Base-by-base conservation (phyloP, 1,284 basidiomycete species). In the Ceratorhiza oryzae-sativae region DNA sequence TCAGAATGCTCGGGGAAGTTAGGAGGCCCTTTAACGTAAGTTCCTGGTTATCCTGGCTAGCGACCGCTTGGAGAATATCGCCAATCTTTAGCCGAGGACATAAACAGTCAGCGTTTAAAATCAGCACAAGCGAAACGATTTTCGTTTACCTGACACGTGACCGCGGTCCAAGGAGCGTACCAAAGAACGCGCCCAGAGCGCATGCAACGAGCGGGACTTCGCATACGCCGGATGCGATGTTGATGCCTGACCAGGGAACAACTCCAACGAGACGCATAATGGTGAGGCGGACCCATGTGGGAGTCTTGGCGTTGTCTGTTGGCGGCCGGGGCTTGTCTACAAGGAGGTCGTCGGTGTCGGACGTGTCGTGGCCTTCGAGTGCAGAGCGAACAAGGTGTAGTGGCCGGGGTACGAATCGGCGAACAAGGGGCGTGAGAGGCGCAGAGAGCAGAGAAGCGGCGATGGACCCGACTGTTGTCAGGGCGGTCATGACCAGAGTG, bases 211-310 rank as follows among this genome's bases (percentile, higher is more conserved):
- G 78, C 5, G 87, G 82, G 27, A 97, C 93, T 39, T 91, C 90
- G 76, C 92, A 93, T 18, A 95, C 92, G 58, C 94, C 94, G 79
- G 91, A 95, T 36, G 94, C 94, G 72, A 97, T 91, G 79, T 97
- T 97, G 83, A 97, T 94, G 70, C 93, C 94, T 67, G 92, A 93
- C 94, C 94, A 97, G 3, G 94, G 94, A 9, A 97, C 93, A 67
- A 97, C 88, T 30, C 94, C 94, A 78, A 95, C 87, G 65, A 95
- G 88, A 53, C 94, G 88, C 76, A 97, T 87, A 73, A 95, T 86
- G 4, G 92, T 89, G 59, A 96, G 82, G 39, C 93, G 87, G 41
- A 94, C 88, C 94, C 94, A 96, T 1, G 91, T 84, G 8, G 90
- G 84, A 3, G 90, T 87, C 74, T 71, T 63, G 20, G 58, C 56